Evolutionary conservation across 2,329 filamentous ascomycete species (phyloP), one percentile per base, ranked within the genome.

Genomic region (Fusarium agapanthi): DNA sequence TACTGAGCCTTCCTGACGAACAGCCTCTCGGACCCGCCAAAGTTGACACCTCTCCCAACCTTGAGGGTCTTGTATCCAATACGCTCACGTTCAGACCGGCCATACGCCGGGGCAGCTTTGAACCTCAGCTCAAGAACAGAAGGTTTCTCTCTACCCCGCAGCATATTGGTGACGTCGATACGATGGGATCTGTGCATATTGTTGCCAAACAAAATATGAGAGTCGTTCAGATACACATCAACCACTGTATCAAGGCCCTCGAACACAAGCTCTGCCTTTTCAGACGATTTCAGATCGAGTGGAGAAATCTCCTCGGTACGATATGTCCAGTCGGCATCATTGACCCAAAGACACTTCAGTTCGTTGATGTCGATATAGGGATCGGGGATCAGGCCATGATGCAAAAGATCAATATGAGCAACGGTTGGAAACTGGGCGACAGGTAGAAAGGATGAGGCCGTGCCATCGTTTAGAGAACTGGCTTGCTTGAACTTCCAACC

Each of bases 351-450:
- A 24, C 54, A 67, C 16, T 67, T 41, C 0, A 67, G 9, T 7
- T 67, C 54, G 9, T 67, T 67, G 4, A 67, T 67, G 2, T 67
- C 54, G 2, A 67, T 53, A 8, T 67, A 67, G 0, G 62, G 65
- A 15, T 67, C 65, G 0, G 40, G 54, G 0, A 67, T 54, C 10
- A 67, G 18, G 3, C 22, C 30, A 0, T 67, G 54, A 22, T 38
- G 28, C 6, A 67, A 10, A 3, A 67, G 30, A 28, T 67, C 45
- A 9, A 67, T 47, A 5, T 67, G 45, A 5, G 65, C 65, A 3
- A 61, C 54, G 1, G 54, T 67, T 3, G 65, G 65, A 4, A 67
- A 67, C 1, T 67, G 62, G 0, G 24, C 34, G 4, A 60, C 63
- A 0, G 65, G 24, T 8, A 43, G 32, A 1, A 53, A 67, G 5